Conservation (phyloP, 1,284 basidiomycete species). For the Pseudomicrostroma phylloplanum region DNA sequence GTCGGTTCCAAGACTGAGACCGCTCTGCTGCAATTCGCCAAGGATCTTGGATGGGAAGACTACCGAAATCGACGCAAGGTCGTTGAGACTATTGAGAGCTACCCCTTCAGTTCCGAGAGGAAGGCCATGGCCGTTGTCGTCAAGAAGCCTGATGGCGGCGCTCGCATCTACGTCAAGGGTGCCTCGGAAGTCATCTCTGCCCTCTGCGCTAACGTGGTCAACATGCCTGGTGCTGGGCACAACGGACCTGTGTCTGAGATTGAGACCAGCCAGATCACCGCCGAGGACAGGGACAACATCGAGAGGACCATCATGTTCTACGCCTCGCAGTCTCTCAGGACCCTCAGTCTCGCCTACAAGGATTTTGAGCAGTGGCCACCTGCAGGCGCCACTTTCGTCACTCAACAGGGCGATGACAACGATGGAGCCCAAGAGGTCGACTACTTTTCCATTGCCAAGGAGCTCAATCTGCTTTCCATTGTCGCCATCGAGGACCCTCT, state of each 20-base stretch:
- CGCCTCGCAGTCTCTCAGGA: slow-evolving; percentile 87
- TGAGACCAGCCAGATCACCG: slow-evolving; percentile 54
- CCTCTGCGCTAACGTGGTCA: slow-evolving; percentile 66
- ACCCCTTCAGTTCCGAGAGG: slow-evolving; percentile 88
- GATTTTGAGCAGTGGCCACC: slow-evolving; percentile 87
- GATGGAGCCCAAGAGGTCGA: slow-evolving; percentile 55
- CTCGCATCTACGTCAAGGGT: slow-evolving; percentile 80
- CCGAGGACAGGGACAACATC: slow-evolving; percentile 68
- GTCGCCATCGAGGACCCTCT: slow-evolving; percentile 94
- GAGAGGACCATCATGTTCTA: slow-evolving; percentile 89
- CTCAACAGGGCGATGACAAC: slow-evolving; percentile 50
- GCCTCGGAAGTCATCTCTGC: slow-evolving; percentile 85
- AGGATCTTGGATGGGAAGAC: slow-evolving; percentile 72
- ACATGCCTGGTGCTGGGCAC: slow-evolving; percentile 53
- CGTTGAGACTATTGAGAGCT: slow-evolving; percentile 73
- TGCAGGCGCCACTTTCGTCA: slow-evolving; percentile 51
- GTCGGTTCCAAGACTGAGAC: slow-evolving; percentile 96
- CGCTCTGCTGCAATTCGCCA: slow-evolving; percentile 82
- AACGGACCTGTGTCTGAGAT: slow-evolving; percentile 49
- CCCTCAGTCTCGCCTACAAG: slow-evolving; percentile 84
- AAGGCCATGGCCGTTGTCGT: slow-evolving; percentile 95
- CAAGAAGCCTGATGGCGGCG: slow-evolving; percentile 58
- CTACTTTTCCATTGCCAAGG: slow-evolving; percentile 65
- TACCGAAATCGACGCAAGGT: slow-evolving; percentile 66
- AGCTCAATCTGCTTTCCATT: slow-evolving; percentile 79